Base-by-base conservation (phyloP, 768 basidiomycete species). In the Nevesoporus exiguus region DNA sequence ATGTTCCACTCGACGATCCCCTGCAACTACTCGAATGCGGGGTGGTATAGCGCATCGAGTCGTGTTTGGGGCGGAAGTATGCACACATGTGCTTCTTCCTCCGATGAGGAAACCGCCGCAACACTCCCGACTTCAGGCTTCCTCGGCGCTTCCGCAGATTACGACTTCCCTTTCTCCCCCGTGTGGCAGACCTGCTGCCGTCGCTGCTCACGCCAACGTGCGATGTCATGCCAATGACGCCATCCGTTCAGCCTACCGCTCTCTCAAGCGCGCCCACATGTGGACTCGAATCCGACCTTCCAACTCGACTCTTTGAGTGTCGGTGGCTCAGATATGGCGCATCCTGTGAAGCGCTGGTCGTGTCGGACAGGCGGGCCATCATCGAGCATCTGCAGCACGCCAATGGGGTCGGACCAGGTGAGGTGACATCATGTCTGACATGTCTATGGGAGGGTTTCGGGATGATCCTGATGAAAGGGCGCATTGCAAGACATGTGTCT, bases 331-430 rank as follows among this genome's bases (percentile, higher is more conserved):
- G n/a, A 7, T 5, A 54, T 2, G 59, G 58, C 5, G 21, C 1
- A 11, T 27, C 3, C 27, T 68, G 66, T 36, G 34, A 15, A n/a
- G 8, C 0, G 7, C 2, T 0, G 3, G 36, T 66, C 40, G 11
- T 8, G 21, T 30, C 55, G 1, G 47, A 56, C 40, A 68, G 58
- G 43, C 64, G 57, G 0, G 49, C 30, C 42, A 22, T 67, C n/a
- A 14, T 49, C 11, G 47, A 51, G 10, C 66, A 67, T 24, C 15
- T 67, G 0, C 55, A 68, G 1, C 8, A 19, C 0, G 5, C 0
- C 0, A 66, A 67, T 34, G 50, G 46, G 3, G 48, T 67, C 29
- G 48, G 9, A 36, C 25, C 58, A 0, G 60, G 66, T 2, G 56
- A 59, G 3, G 64, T n/a, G n/a, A n/a, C n/a, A n/a, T n/a, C n/a